These are phyloP conservation scores for Fonsecaea multimorphosa DNA, from an alignment of 2,329 filamentous ascomycete species.

Conservation along the genomic window DNA sequence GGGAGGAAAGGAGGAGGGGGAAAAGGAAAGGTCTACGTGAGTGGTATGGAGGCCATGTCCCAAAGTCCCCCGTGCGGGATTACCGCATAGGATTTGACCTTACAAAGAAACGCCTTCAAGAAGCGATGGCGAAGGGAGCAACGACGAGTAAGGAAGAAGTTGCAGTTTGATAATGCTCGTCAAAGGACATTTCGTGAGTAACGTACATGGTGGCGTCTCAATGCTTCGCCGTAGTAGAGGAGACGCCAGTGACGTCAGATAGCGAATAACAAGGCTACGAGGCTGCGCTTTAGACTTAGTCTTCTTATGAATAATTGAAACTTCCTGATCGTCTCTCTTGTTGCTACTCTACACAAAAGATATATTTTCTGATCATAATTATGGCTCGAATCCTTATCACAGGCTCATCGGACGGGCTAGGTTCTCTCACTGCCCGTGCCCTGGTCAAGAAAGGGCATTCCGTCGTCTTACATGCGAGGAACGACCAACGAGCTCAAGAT, in stretches of 20 bases:
- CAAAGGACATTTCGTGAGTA: no score
- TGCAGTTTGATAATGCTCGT: neutral
- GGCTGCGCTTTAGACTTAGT: neutral
- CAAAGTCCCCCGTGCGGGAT: neutral
- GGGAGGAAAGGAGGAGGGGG: neutral
- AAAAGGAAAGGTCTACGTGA: neutral
- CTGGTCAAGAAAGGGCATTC: slow-evolving; percentile 60
- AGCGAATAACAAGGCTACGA: neutral
- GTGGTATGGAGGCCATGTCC: neutral
- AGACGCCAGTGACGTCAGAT: neutral
- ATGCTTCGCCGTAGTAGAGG: neutral
- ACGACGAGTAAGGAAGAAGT: neutral
- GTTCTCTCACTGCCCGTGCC: slow-evolving; percentile 57
- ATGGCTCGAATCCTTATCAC: slow-evolving; percentile 62
- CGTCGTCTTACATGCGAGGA: slow-evolving; percentile 64
- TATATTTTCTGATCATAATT: neutral
- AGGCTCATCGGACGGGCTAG: slow-evolving; percentile 64
- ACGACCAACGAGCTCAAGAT: slow-evolving; percentile 59
- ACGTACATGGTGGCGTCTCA: no score
- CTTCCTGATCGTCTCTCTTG: neutral
- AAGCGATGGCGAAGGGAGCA: neutral
- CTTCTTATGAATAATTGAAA: no score
- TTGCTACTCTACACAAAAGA: neutral
- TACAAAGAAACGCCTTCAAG: neutral
- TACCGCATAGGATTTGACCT: neutral